These are phyloP conservation scores for Zea luxurians DNA, from an alignment of 176 grass and related monocot genomes.

Conservation along the genomic window DNA sequence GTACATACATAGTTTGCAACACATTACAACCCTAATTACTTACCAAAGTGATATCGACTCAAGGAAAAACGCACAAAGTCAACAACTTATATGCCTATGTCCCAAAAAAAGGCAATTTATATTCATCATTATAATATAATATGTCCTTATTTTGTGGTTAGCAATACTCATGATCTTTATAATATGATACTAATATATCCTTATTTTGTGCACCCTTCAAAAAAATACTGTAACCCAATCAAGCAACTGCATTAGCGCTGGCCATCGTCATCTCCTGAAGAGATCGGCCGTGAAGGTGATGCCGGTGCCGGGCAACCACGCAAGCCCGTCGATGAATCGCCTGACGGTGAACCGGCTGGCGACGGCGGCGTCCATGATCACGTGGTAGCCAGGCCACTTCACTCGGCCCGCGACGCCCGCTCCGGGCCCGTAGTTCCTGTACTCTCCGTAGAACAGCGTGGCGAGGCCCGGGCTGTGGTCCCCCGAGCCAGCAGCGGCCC, in stretches of 20 bases:
- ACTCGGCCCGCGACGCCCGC: conserved; percentile 50
- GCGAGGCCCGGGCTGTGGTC: conserved; percentile 25
- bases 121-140: background rate
- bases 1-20: no score
- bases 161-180: background rate
- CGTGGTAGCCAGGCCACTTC: conserved; percentile 77
- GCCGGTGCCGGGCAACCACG: conserved; percentile 71
- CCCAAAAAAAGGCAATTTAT: background rate
- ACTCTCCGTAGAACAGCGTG: conserved; percentile 81
- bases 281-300: conserved; percentile 77
- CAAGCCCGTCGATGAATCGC: conserved; percentile 75
- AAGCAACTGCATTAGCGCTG: background rate
- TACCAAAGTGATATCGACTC: no score
- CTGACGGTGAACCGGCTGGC: conserved; percentile 66
- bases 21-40: no score
- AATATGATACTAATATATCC: background rate
- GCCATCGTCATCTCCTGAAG: conserved; percentile 39
- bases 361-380: conserved; percentile 62
- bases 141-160: background rate
- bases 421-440: conserved; percentile 72
- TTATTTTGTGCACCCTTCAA: background rate
- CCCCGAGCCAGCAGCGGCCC: conserved; percentile 37
- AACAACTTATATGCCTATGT: no score
- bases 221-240: background rate
- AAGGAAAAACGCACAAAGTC: no score